Base-by-base conservation (phyloP, 1,284 basidiomycete species). In the Ganoderma meredithae region DNA sequence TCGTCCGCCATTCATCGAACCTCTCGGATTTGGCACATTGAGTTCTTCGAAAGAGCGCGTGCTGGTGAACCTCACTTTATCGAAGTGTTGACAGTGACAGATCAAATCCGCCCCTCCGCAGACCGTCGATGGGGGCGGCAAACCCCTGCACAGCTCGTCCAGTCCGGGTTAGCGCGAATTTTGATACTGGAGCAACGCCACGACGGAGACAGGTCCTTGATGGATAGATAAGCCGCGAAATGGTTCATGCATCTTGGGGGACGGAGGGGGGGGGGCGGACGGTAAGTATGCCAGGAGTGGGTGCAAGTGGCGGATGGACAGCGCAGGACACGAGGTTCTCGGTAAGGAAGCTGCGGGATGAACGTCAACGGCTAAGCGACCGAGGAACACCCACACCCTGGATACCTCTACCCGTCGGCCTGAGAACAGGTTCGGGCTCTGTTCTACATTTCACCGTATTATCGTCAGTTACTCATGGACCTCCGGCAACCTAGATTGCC, bases 401-500 rank as follows among this genome's bases (percentile, higher is more conserved):
- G 49, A 22, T 63, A 60, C 61, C 60, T 55, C 64, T 40, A 67
- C 60, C 63, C 65, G 63, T 65, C 59, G 63, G 52, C 27, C 52
- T 69, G 66, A 55, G 70, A 71, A 66, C 13, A 33, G 27, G 33
- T 39, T 62, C 70, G 68, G 70, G 60, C 70, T 69, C 64, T 71
- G 68, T 71, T 63, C 27, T 33, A 4, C 27, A 22, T 61, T 27
- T 25, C 64, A 56, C 64, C 64, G 62, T 59, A 59, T 62, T 43
- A 40, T 49, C 19, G n/a, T 39, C 33, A 40, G 13, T 8, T 65
- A 69, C 70, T 62, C 70, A 69, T 64, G 70, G 63, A 3, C 33
- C 55, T 64, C 70, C 70, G 70, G 70, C 66, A 71, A 71, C 68
- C 63, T 67, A 71, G 66, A 63, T 67, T 68, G 64, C 68, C 68